Conservation (phyloP, 768 basidiomycete species). For the Boletus insuetus region DNA sequence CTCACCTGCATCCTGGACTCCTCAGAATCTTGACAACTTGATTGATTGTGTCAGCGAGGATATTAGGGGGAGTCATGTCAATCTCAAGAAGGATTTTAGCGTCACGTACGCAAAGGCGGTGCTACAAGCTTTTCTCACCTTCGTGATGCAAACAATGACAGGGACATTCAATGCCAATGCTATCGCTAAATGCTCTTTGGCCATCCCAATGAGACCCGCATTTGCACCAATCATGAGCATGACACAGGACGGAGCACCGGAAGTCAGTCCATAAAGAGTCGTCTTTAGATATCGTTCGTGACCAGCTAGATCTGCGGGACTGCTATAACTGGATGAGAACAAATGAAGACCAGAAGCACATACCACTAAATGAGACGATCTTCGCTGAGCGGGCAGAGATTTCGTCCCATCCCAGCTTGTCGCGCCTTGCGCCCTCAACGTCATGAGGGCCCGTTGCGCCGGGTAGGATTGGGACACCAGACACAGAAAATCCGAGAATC, state of each 20-base stretch:
- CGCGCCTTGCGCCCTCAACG: slow-evolving; percentile 64
- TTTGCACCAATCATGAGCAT: slow-evolving; percentile 95
- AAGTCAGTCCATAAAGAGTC: slow-evolving; percentile 92
- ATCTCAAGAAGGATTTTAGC: slow-evolving; percentile 43
- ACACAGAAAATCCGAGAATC: slow-evolving; percentile 86
- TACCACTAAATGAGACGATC: slow-evolving; percentile 91
- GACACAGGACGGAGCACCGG: slow-evolving; percentile 88
- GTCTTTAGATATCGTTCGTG: slow-evolving; percentile 94
- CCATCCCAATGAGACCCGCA: slow-evolving; percentile 89
- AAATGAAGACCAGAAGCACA: slow-evolving; percentile 6
- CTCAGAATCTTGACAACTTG: slow-evolving; percentile 91
- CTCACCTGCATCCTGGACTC: slow-evolving; percentile 88
- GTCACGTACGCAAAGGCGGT: not conserved
- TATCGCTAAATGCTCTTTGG: slow-evolving; percentile 95
- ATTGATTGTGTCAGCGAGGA: slow-evolving; percentile 86
- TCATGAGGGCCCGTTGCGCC: slow-evolving; percentile 54
- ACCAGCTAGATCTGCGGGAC: slow-evolving; percentile 79
- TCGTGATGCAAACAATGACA: slow-evolving; percentile 91
- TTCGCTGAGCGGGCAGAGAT: slow-evolving; percentile 87
- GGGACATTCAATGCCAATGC: slow-evolving; percentile 92
- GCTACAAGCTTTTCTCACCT: slow-evolving; percentile 45
- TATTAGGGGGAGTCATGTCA: slow-evolving; percentile 95
- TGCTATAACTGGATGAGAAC: not conserved
- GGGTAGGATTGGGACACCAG: slow-evolving; percentile 78
- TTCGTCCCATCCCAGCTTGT: slow-evolving; percentile 95